These are phyloP conservation scores for Raphanus raphanistrum DNA, from an alignment of 345 rosid species.

Conservation along the genomic window DNA sequence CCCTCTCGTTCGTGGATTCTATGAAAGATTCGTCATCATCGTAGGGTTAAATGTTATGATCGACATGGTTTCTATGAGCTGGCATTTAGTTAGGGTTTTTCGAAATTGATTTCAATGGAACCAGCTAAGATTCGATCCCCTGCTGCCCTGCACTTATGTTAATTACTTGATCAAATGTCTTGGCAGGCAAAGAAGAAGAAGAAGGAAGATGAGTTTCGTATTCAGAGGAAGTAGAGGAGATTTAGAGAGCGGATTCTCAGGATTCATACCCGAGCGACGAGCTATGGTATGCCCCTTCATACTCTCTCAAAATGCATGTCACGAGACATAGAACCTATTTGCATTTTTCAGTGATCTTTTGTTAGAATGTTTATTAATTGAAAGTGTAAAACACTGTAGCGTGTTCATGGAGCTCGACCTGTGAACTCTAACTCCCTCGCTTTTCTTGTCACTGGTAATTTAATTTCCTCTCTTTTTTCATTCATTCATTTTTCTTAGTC, in stretches of 20 bases:
- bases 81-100: background rate
- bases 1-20: background rate
- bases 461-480: background rate
- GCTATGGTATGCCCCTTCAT: conserved; percentile 50
- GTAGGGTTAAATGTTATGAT: background rate
- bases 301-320: background rate
- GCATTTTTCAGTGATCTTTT: background rate
- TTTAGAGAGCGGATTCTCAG: conserved; percentile 72
- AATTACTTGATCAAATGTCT: background rate
- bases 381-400: conserved; percentile 44
- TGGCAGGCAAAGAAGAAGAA: conserved; percentile 20
- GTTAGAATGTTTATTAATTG: conserved; percentile 10
- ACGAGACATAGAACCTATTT: too few relatives aligned
- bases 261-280: conserved; percentile 69
- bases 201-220: conserved; percentile 72
- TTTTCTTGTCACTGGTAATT: conserved; percentile 86
- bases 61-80: conserved; percentile 11
- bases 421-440: conserved; percentile 84
- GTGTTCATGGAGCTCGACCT: conserved; percentile 77
- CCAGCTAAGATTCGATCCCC: background rate
- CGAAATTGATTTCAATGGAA: background rate
- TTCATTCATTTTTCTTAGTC: background rate
- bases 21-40: background rate
- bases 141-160: background rate
- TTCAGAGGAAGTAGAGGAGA: conserved; percentile 84